Conservation (phyloP, 805 yeast genomes). For the Dipodascopsis tothii region DNA sequence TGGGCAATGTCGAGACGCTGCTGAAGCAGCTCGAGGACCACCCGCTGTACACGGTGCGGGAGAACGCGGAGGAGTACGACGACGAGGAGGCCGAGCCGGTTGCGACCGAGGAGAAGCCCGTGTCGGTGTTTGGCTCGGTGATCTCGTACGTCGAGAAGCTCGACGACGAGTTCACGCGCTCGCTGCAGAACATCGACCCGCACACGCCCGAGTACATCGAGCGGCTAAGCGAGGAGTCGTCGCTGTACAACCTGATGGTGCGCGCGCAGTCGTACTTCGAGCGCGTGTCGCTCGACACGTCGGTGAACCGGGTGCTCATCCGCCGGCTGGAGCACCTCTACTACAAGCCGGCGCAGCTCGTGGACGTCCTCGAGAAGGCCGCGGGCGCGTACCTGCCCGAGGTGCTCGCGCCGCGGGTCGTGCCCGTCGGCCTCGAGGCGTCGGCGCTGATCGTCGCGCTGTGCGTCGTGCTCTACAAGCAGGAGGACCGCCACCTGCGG, state of each 20-base stretch:
- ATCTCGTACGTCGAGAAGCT: constrained; percentile 83
- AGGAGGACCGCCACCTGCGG: constrained; percentile 59
- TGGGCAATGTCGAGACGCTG: constrained; percentile 40
- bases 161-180: constrained; percentile 86
- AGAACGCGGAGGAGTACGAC: constrained; percentile 77
- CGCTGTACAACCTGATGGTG: constrained; percentile 65
- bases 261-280: constrained; percentile 85
- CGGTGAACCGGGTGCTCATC: constrained; percentile 56
- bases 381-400: constrained; percentile 60
- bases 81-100: constrained; percentile 38
- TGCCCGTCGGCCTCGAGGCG: constrained; percentile 36
- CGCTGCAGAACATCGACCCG: constrained; percentile 84
- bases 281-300: constrained; percentile 38
- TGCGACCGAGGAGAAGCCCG: constrained; percentile 37
- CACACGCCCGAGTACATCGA: constrained; percentile 90
- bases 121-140: constrained; percentile 73
- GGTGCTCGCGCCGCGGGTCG: constrained; percentile 29
- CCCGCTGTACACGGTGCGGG: constrained; percentile 60
- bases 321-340: constrained; percentile 89
- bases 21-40: constrained; percentile 63
- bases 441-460: constrained; percentile 56
- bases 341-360: constrained; percentile 77
- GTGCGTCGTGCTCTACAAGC: constrained; percentile 57
- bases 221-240: constrained; percentile 79
- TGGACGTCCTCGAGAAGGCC: constrained; percentile 55